Conservation (phyloP, 148 eudicot genomes). For the Hydrangea macrophylla region DNA sequence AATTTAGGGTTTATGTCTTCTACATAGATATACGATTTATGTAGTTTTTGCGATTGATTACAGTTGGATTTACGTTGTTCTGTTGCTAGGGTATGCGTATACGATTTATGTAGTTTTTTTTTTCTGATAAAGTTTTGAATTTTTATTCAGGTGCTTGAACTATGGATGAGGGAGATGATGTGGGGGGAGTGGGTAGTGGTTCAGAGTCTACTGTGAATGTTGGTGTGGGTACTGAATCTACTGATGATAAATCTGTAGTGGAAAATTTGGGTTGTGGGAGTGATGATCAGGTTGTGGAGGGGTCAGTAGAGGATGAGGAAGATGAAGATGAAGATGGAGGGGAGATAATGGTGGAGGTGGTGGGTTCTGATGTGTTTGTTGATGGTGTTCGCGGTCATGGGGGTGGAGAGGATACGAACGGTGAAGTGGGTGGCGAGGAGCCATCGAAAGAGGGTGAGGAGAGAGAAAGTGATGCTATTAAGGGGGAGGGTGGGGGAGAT, state of each 20-base stretch:
- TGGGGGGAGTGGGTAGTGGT: constrained; percentile 4
- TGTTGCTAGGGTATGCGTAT: constrained; percentile 13
- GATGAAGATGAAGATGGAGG: constrained; percentile 26
- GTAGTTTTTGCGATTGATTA: too few relatives aligned
- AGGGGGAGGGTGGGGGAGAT: constrained; percentile 12
- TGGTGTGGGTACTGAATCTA: constrained; percentile 6
- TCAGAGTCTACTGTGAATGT: constrained; percentile 13
- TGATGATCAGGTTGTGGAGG: constrained; percentile 21
- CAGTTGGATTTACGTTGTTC: not conserved
- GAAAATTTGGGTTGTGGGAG: constrained; percentile 7
- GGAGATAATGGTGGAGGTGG: constrained; percentile 60
- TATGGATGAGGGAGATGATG: constrained; percentile 30
- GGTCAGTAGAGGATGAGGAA: constrained; percentile 9
- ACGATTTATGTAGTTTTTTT: not conserved
- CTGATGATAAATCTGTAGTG: constrained; percentile 16
- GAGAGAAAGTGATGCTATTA: not conserved
- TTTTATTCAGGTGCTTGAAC: constrained; percentile 16
- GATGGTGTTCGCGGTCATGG: constrained; percentile 33
- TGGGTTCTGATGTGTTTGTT: constrained; percentile 52
- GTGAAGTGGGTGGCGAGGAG: constrained; percentile 14
- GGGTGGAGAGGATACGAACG: constrained; percentile 19
- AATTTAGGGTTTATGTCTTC: not conserved
- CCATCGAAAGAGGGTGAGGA: constrained; percentile 8
- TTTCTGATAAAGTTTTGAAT: constrained; percentile 5
- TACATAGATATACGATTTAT: not conserved